Base-by-base conservation (phyloP, 768 basidiomycete species). In the Gloeopeniophorella convolvens region DNA sequence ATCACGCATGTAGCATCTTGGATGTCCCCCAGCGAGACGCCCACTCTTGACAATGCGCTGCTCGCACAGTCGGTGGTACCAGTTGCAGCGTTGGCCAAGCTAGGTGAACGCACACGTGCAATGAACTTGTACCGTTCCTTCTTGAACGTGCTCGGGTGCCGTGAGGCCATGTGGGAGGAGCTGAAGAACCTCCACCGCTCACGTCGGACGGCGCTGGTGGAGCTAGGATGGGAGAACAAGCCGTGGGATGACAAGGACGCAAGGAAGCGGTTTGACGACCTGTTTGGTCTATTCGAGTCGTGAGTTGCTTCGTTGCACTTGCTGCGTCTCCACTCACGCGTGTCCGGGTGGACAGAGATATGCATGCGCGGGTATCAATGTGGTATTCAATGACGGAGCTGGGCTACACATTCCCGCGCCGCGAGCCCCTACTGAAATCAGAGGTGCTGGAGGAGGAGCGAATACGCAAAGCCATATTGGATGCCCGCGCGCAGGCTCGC, bases 81-180 rank as follows among this genome's bases (percentile, higher is more conserved):
- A 1, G 24, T 45, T n/a, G 42, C 56, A 16, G 47, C 21, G 30
- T 40, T 82, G 4, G 66, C 66, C 47, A 63, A 63, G 23, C 62
- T 83, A 55, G 79, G 68, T 51, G 78, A 82, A 46, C 74, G 80
- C 36, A 80, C 80, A 2, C 70, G 83, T 24, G 82, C 82, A 0
- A 83, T 85, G 80, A 83, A 86, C 49, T 72, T 86, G 3, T 79
- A 83, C 58, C 70, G 73, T 54, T 75, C 78, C n/a, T 84, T 77
- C 53, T 76, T 79, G 56, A 64, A 66, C 16, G 78, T 86, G 7
- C 62, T 83, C 11, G 81, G 80, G 11, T 83, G 80, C 56, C 77
- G 82, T 62, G 84, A 85, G 60, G 77, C 82, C 24, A 83, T 86
- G 82, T 86, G 83, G 83, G 83, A 85, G 54, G 82, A 83, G 47